Base-by-base conservation (phyloP, 2,329 filamentous ascomycete genomes). In the Knoxdaviesia proteae region DNA sequence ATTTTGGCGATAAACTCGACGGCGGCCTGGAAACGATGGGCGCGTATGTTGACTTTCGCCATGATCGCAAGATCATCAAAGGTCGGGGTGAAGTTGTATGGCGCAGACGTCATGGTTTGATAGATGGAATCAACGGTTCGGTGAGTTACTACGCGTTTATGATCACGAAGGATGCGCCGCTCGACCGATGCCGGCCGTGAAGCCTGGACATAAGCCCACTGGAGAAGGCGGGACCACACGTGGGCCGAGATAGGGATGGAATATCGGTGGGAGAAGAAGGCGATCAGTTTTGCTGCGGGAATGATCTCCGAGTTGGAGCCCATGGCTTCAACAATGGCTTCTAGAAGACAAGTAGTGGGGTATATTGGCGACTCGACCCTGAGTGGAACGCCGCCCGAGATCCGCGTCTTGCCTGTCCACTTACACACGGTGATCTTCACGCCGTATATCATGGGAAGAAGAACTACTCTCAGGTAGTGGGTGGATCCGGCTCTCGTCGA, bases 291-390 rank as follows among this genome's bases (percentile, higher is more conserved):
- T 31, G 78, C 52, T 8, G 73, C 80, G 2, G 65, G 61, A 1
- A 63, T 54, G 4, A 84, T 63, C 43, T 77, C 65, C 40, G 70
- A 75, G 56, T 78, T 82, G 47, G 65, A 67, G n/a, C 78, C 71
- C 47, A 78, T 81, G 1, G 66, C 62, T 52, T 84, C 75, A 5
- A 78, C 77, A n/a, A 87, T 59, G 6, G 77, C 69, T 43, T 71
- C 63, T 29, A 88, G 63, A 0, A 87, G 62, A 2, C 62, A 60
- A 6, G 55, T 47, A 0, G 69, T 73, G n/a, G 39, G 38, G 8
- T 9, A 11, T 7, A 41, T 20, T 6, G 38, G 34, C 6, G 42
- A 44, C 8, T 29, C 20, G 6, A 34, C 35, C 7, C 6, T 30
- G 5, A 43, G n/a, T 7, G 9, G 5, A 38, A 31, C 10, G 32